Evolutionary conservation across 257 asterid species (phyloP), one percentile per base, ranked within the genome.

Genomic region (Nicotiana paniculata): DNA sequence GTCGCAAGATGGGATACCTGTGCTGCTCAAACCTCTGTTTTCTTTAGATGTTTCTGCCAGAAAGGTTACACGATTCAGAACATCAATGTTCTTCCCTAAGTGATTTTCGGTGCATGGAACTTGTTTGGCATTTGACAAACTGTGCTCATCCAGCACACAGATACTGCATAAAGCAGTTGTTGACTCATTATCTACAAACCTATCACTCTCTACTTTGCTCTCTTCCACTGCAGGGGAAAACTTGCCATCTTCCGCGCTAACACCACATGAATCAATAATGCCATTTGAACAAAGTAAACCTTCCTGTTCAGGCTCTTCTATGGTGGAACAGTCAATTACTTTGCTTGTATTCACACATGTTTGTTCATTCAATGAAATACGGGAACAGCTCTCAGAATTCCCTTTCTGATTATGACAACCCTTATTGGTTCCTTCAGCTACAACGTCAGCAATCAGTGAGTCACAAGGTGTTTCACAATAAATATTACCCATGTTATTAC

Each of bases 131-230:
- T 83, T 79, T 16, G 80, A 26, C 43, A 85, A 82, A 84, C 79
- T 69, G 79, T 83, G 59, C 59, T 82, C 84, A 77, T 82, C 91
- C 84, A 64, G 81, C 54, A 57, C 87, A 81, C 79, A 85, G 76
- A 72, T 80, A 77, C 81, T 81, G 77, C 84, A 85, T 84, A 85
- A 85, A 65, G 85, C 90, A 81, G 84, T 79, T 12, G 77, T 59
- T 32, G 91, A 84, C 54, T 80, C 92, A 72, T 86, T 80, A 30
- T 79, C 83, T n/a, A 72, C 86, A 82, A 68, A 80, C 77, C 81
- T 85, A 69, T 83, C 83, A 63, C 28, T 82, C 72, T 81, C 90
- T 74, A 76, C 65, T 81, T 82, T 81, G 80, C 80, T 81, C 76
- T 84, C 89, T 66, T 82, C 88, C 65, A 77, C 77, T 46, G 86